Evolutionary conservation across 106 monocot genomes (phyloP).

Genomic region (Chionographis japonica): DNA sequence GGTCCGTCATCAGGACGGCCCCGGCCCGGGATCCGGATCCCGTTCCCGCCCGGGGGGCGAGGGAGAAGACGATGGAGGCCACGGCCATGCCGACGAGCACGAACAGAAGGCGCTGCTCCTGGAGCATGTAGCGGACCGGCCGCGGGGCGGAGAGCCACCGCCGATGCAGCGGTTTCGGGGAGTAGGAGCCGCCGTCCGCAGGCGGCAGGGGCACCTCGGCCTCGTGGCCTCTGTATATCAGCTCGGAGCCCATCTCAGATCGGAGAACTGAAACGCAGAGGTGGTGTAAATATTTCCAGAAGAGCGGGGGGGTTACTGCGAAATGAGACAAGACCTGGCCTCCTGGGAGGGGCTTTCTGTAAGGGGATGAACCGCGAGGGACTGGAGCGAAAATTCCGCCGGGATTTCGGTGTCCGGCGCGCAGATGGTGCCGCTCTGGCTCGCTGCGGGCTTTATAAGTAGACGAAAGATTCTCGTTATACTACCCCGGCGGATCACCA

Average conservation of each 20-base stretch:
- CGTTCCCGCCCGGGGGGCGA: constrained; percentile 5
- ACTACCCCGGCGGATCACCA: not conserved
- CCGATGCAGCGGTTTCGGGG: constrained; percentile 48
- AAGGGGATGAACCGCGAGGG: not conserved
- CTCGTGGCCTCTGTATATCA: constrained; percentile 45
- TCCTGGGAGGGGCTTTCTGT: too few species aligned
- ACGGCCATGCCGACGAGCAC: constrained; percentile 57
- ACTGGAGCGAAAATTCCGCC: too few species aligned
- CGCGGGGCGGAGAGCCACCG: constrained; percentile 20
- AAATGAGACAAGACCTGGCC: not conserved
- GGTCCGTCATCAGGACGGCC: not conserved
- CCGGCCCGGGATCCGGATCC: constrained; percentile 1
- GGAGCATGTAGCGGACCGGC: constrained; percentile 40
- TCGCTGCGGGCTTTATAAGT: not conserved
- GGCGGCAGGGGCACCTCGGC: constrained; percentile 17
- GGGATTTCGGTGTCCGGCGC: too few species aligned
- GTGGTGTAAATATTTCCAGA: too few species aligned
- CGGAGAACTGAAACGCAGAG: too few species aligned
- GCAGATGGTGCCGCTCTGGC: not conserved
- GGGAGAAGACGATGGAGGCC: constrained; percentile 41
- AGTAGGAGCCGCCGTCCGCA: constrained; percentile 24
- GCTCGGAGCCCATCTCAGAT: constrained; percentile 41
- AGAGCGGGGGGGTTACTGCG: not conserved
- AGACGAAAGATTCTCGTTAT: not conserved
- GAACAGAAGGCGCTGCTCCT: constrained; percentile 67